Percentiles rank a stretch among this genome's conserved stretches.
These are phyloP conservation scores for Phoenix dactylifera DNA, from an alignment of 176 grass and related monocot species.

Conservation along the genomic window DNA sequence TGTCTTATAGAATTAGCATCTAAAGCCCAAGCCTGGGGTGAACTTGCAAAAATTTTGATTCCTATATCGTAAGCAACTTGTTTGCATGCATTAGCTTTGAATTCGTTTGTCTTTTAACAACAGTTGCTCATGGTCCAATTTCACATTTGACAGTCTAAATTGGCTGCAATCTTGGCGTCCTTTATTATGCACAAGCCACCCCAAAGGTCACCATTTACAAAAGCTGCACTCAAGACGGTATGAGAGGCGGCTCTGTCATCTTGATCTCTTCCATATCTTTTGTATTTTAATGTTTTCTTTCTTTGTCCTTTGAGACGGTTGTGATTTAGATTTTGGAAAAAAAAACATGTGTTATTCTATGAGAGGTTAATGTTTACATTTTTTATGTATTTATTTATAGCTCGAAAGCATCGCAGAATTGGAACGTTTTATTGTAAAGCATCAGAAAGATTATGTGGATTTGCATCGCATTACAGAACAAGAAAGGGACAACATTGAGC, in stretches of 20 bases:
- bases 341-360: neutral
- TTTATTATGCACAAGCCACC: conserved; percentile 81
- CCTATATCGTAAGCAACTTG: neutral
- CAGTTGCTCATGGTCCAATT: conserved; percentile 3
- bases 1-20: no score
- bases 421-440: conserved; percentile 73
- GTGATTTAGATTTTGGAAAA: neutral
- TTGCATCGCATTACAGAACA: conserved; percentile 83
- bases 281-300: neutral
- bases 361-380: neutral
- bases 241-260: neutral
- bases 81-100: neutral
- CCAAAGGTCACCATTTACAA: conserved; percentile 54
- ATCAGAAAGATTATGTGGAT: conserved; percentile 81
- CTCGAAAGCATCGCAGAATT: conserved; percentile 77
- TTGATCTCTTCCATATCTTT: no score
- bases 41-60: neutral
- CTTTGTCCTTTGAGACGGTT: neutral
- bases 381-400: conserved; percentile 31
- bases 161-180: conserved; percentile 61
- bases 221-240: conserved; percentile 86
- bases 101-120: neutral
- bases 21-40: no score
- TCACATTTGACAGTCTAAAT: conserved; percentile 37
- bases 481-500: conserved; percentile 92